Evolutionary conservation across 2,329 filamentous ascomycete genomes (phyloP).

Genomic region (Tolypocladium sp.): DNA sequence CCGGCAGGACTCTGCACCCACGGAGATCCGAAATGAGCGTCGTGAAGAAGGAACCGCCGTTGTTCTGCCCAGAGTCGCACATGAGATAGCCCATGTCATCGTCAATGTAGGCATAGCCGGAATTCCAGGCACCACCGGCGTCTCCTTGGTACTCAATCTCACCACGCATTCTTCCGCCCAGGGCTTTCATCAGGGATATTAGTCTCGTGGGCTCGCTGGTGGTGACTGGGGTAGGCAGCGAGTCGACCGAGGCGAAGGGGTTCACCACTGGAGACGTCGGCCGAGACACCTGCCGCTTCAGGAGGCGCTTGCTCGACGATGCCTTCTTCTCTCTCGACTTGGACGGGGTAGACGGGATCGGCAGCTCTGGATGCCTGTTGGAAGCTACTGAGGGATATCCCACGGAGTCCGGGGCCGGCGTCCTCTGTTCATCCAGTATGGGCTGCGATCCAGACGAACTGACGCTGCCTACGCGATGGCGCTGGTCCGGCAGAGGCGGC

Average conservation of each 20-base stretch:
- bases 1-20: conserved; percentile 59
- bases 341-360: conserved; percentile 10
- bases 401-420: conserved; percentile 31
- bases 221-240: conserved; percentile 48
- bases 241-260: conserved; percentile 48
- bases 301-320: conserved; percentile 39
- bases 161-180: conserved; percentile 73
- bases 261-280: conserved; percentile 48
- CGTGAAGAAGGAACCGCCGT: conserved; percentile 51
- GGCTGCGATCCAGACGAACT: conserved; percentile 51
- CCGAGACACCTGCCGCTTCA: conserved; percentile 47
- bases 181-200: conserved; percentile 64
- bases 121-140: conserved; percentile 52
- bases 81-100: conserved; percentile 66
- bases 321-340: conserved; percentile 31
- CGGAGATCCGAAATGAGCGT: conserved; percentile 65
- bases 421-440: conserved; percentile 39
- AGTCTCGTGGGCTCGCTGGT: conserved; percentile 64
- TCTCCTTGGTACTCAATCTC: conserved; percentile 64
- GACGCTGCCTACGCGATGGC: conserved; percentile 62
- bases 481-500: conserved; percentile 34
- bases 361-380: conserved; percentile 23
- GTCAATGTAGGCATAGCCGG: conserved; percentile 69
- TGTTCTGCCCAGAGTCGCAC: conserved; percentile 56
- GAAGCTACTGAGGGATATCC: conserved; percentile 30